Percentiles rank a stretch among this genome's conserved stretches.
Conservation (phyloP, 2,329 filamentous ascomycete genomes). For the Aspergillus sp. region DNA sequence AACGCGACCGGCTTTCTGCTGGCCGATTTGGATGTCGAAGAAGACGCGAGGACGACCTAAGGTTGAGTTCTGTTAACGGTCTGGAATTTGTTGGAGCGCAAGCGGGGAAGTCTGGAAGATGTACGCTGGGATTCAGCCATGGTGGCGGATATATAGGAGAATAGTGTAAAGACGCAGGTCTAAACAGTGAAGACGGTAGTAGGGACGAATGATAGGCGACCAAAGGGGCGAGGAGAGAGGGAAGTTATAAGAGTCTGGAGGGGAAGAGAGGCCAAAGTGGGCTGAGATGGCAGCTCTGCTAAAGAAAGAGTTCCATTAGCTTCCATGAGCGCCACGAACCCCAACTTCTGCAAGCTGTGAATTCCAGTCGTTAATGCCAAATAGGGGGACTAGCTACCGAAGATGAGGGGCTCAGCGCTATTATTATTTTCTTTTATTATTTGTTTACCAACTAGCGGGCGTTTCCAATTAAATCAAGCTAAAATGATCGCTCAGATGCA, state of each 20-base stretch:
- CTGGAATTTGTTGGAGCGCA: slow-evolving; percentile 18
- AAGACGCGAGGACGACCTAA: slow-evolving; percentile 74
- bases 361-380: not conserved
- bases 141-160: slow-evolving; percentile 7
- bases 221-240: not conserved
- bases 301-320: slow-evolving; percentile 33
- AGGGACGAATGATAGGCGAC: slow-evolving; percentile 11
- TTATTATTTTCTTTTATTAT: slow-evolving; percentile 3
- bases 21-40: slow-evolving; percentile 87
- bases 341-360: slow-evolving; percentile 12
- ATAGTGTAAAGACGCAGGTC: slow-evolving; percentile 10
- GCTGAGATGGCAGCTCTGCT: slow-evolving; percentile 20
- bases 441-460: not conserved
- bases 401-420: not conserved
- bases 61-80: slow-evolving; percentile 16
- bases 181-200: slow-evolving; percentile 8
- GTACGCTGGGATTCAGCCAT: slow-evolving; percentile 42
- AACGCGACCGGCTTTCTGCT: slow-evolving; percentile 71
- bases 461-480: slow-evolving; percentile 9
- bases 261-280: slow-evolving; percentile 11
- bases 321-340: slow-evolving; percentile 32
- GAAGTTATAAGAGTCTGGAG: not conserved
- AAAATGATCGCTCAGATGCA: slow-evolving; percentile 7
- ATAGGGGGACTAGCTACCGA: not conserved
- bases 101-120: slow-evolving; percentile 19